phyloP scores from a whole-genome alignment of 345 rosid genomes.

The Turritis glabra region DNA sequence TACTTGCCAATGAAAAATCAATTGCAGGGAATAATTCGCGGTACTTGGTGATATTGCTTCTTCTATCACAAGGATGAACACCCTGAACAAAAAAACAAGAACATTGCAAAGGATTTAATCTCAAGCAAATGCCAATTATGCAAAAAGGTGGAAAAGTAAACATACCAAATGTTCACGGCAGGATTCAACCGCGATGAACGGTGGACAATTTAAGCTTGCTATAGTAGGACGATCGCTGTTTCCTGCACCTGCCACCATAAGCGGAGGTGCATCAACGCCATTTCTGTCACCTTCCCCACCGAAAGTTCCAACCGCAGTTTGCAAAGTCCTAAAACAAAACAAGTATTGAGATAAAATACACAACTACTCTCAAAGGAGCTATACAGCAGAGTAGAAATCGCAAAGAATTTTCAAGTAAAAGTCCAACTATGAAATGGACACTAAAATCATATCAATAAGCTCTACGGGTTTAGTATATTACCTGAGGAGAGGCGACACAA shows the following conservation, averaged over 20 bases:
- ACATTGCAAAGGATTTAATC: neutral
- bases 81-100: constrained; percentile 49
- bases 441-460: neutral
- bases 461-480: constrained; percentile 1
- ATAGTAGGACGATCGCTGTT: constrained; percentile 51
- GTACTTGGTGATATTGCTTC: constrained; percentile 63
- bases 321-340: constrained; percentile 58
- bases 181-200: constrained; percentile 57
- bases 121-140: neutral
- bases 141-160: neutral
- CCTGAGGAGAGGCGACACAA: constrained; percentile 72
- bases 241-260: constrained; percentile 62
- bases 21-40: constrained; percentile 65
- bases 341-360: constrained; percentile 2
- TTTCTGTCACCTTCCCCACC: constrained; percentile 52
- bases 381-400: neutral
- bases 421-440: neutral
- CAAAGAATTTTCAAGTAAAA: neutral
- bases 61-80: constrained; percentile 82
- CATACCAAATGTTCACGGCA: constrained; percentile 76
- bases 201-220: constrained; percentile 59
- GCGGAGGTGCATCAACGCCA: constrained; percentile 47
- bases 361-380: neutral
- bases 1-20: constrained; percentile 78
- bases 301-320: constrained; percentile 74